Percentiles rank a stretch among this genome's conserved stretches.
These are phyloP conservation scores for Lyophyllum semitale DNA, from an alignment of 768 basidiomycete species.

Conservation along the genomic window DNA sequence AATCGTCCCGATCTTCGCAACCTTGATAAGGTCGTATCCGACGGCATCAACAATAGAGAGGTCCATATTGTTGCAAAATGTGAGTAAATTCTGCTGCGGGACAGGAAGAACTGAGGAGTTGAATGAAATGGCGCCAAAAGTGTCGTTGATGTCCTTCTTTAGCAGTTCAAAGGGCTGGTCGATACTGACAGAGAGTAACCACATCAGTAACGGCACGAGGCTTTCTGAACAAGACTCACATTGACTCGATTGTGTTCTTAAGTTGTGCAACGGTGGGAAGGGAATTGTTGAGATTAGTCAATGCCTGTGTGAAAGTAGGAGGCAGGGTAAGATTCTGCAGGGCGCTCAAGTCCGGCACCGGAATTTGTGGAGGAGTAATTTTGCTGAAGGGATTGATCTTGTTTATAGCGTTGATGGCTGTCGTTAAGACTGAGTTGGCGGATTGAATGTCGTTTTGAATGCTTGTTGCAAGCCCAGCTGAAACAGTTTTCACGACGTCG, in stretches of 20 bases:
- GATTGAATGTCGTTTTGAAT: constrained; percentile 71
- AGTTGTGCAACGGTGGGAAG: constrained; percentile 80
- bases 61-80: constrained; percentile 81
- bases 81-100: constrained; percentile 65
- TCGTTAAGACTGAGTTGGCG: constrained; percentile 70
- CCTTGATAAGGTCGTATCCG: constrained; percentile 74
- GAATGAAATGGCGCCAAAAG: constrained; percentile 73
- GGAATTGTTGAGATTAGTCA: constrained; percentile 77
- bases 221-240: constrained; percentile 51
- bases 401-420: constrained; percentile 69
- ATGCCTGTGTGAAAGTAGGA: constrained; percentile 67
- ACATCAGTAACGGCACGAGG: background rate
- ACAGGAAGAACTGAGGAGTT: constrained; percentile 75
- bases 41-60: constrained; percentile 86
- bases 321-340: constrained; percentile 84
- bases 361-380: constrained; percentile 70
- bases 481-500: constrained; percentile 58
- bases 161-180: constrained; percentile 86
- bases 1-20: constrained; percentile 77
- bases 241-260: constrained; percentile 60
- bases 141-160: constrained; percentile 88
- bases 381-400: constrained; percentile 73
- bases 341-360: constrained; percentile 70
- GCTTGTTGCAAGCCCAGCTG: constrained; percentile 60
- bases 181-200: constrained; percentile 47